Base-by-base conservation (phyloP, 371 early-diverging fungal species). In the Rhizopus arrhizus region DNA sequence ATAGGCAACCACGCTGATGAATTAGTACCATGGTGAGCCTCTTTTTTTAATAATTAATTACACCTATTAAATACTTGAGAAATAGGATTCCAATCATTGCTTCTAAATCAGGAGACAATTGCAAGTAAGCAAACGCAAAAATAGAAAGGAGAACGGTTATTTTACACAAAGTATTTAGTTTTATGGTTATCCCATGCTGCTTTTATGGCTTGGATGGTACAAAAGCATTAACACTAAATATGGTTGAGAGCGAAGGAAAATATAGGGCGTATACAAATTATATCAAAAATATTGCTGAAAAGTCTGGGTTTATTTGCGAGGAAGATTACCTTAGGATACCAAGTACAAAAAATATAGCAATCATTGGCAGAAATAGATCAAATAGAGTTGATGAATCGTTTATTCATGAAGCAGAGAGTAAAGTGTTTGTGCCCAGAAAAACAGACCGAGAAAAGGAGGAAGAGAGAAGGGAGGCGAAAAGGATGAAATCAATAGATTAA, bases 1-100 rank as follows among this genome's bases (percentile, higher is more conserved):
- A 89, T 95, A 54, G 95, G 94, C 3, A 94, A 95, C 73, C 95
- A 95, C 66, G 89, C 94, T 10, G 95, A 95, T 68, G 94, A 95
- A 68, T 76, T 95, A 45, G 91, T 91, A 9, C 90, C 92, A 36
- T 95, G 95, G 95, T 82, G 74, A 68, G 47, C 42, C 59, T 53
- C 12, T 41, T 53, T 15, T 32, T 40, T 53, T 35, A 32, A 53
- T 15, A 12, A 35, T 22, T 28, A 43, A 34, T n/a, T 51, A 5
- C 56, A 35, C 59, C 43, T 52, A 42, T 56, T 57, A 43, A 32
- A 43, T 38, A 49, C 56, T 31, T 58, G 22, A 36, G 55, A 49
- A 51, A 46, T 35, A 83, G 82, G 85, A 86, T 91, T 40, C 91
- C 93, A 16, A 79, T 91, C 33, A 89, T 93, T 50, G 89, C 91